Percentiles rank a stretch among this genome's conserved stretches.
Conservation (phyloP, 2,329 filamentous ascomycete species). For the Plenodomus tracheiphilus region DNA sequence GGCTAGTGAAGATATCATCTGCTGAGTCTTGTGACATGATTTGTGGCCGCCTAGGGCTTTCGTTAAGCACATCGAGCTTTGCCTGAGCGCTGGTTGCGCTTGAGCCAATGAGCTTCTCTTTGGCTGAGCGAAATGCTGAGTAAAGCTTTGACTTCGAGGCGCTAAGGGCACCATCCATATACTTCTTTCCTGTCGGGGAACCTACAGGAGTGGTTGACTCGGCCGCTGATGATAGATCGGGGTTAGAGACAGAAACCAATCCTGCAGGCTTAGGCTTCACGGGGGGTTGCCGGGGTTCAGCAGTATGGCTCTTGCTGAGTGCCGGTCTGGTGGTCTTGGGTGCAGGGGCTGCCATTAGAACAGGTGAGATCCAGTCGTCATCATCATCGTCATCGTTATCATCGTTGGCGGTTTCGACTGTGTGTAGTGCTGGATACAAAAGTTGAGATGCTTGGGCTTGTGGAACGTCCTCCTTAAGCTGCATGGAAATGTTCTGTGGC, state of each 20-base stretch:
- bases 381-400: conserved; percentile 47
- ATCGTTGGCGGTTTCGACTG: conserved; percentile 12
- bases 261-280: conserved; percentile 53
- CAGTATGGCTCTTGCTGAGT: conserved; percentile 63
- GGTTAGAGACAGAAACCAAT: conserved; percentile 50
- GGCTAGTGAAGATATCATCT: conserved; percentile 41
- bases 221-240: conserved; percentile 42
- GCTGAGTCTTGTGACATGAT: conserved; percentile 29
- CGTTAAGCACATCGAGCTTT: conserved; percentile 57
- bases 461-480: conserved; percentile 40
- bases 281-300: conserved; percentile 49
- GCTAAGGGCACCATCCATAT: conserved; percentile 77
- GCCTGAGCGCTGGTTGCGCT: conserved; percentile 61
- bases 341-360: conserved; percentile 43
- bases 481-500: conserved; percentile 38
- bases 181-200: conserved; percentile 57
- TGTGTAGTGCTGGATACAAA: conserved; percentile 47
- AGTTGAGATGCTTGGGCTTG: conserved; percentile 37
- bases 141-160: conserved; percentile 92
- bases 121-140: conserved; percentile 86
- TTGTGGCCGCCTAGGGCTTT: conserved; percentile 33
- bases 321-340: conserved; percentile 48
- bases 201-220: conserved; percentile 61
- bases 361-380: conserved; percentile 61
- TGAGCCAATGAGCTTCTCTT: conserved; percentile 80